Conservation (phyloP, 192 early-diverging fungal species). For the Entrophospora sp. region DNA sequence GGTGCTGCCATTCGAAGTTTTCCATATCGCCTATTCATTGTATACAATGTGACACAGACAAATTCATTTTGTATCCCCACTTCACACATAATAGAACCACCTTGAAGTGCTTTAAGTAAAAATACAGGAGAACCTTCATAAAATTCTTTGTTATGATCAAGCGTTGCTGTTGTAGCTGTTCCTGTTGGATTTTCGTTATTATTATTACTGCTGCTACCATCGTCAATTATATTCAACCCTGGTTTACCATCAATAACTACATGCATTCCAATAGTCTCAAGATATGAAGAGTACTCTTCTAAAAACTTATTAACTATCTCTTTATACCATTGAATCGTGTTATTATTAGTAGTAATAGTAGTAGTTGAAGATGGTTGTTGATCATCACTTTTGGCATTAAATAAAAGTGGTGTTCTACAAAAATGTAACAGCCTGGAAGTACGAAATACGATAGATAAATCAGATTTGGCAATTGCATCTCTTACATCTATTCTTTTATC, state of each 20-base stretch:
- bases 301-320: constrained; percentile 39
- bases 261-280: constrained; percentile 53
- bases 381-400: constrained; percentile 33
- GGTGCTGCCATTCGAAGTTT: constrained; percentile 30
- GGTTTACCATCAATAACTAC: constrained; percentile 42
- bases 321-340: constrained; percentile 44
- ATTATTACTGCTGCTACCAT: no score
- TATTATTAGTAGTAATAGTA: no score
- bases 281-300: constrained; percentile 44
- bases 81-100: constrained; percentile 52
- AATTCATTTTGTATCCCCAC: constrained; percentile 46
- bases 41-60: constrained; percentile 50
- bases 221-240: constrained; percentile 27
- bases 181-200: no score
- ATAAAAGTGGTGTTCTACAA: constrained; percentile 44
- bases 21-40: constrained; percentile 44
- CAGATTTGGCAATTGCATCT: constrained; percentile 39
- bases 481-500: constrained; percentile 19
- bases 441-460: constrained; percentile 42
- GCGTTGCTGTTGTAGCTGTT: no score
- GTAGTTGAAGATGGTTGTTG: no score
- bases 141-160: no score
- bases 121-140: constrained; percentile 40
- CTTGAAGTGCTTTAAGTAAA: constrained; percentile 43
- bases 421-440: constrained; percentile 51